Base-by-base conservation (phyloP, 2,329 filamentous ascomycete species). In the Aspergillus sp. region DNA sequence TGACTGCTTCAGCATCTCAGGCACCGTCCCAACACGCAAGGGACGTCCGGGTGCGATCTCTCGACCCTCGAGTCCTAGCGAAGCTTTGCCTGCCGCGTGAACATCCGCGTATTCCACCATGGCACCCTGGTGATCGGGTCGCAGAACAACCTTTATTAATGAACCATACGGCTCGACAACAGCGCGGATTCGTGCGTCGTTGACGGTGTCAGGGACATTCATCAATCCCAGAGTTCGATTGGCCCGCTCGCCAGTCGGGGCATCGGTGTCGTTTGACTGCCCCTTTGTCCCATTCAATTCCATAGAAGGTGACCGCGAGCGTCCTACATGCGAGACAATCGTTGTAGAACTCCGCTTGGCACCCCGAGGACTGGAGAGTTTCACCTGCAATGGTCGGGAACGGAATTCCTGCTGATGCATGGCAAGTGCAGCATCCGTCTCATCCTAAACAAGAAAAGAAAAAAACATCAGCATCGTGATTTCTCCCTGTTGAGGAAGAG, bases 191-290 rank as follows among this genome's bases (percentile, higher is more conserved):
- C 90, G 87, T 1, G 86, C 81, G 59, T 94, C 88, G 54, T 94
- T 96, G 58, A 97, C 81, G 0, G 90, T 97, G 60, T 97, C 93
- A 0, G 93, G 88, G 1, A 98, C 73, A 52, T 90, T 85, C 68
- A 96, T 80, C 29, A 98, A 73, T 7, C 84, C 85, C 43, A 97
- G 76, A 1, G 87, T 93, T 44, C 88, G 82, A 43, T 82, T 79
- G 29, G 73, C 75, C 5, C 70, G 66, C 1, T 75, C 72, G 27
- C 60, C 54, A 48, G 71, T 65, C 0, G 62, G 45, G 59, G 70
- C 74, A 29, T 64, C 57, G 42, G 69, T 60, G 32, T 75, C 72
- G 19, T 19, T 19, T 19, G 19, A 19, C 19, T 19, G 19, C 19
- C 19, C 19, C 6, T 47, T 43, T 4, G 46, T 51, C 10, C 66